These are phyloP conservation scores for Epichloe bromicola DNA, from an alignment of 2,329 filamentous ascomycete species.

Conservation along the genomic window DNA sequence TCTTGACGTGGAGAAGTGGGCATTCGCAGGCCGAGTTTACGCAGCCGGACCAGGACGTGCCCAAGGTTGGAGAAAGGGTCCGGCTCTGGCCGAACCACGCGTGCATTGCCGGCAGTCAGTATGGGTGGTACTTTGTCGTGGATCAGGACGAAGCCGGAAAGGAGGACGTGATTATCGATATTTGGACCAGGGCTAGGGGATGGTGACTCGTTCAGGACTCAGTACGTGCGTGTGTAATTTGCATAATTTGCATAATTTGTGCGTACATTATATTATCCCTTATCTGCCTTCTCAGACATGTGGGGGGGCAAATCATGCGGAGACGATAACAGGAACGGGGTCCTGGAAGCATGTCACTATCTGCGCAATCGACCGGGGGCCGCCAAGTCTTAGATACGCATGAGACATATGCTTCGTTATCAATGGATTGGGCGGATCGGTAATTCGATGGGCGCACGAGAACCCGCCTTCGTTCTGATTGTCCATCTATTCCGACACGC, in stretches of 20 bases:
- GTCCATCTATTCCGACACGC: too few relatives aligned
- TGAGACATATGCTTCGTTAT: too few relatives aligned
- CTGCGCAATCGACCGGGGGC: too few relatives aligned
- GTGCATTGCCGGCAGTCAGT: conserved; percentile 60
- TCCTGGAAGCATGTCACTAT: too few relatives aligned
- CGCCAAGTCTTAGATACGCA: too few relatives aligned
- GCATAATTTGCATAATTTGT: too few relatives aligned
- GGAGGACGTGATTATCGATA: conserved; percentile 54
- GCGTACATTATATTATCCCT: too few relatives aligned
- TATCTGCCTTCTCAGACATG: too few relatives aligned
- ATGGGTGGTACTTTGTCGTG: conserved; percentile 61
- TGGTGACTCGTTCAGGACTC: conserved; percentile 9
- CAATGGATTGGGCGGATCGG: not conserved
- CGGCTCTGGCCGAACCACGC: conserved; percentile 71
- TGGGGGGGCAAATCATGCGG: too few relatives aligned
- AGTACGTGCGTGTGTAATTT: too few relatives aligned
- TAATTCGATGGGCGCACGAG: not conserved
- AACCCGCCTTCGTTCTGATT: too few relatives aligned
- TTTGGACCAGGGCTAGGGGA: conserved; percentile 39
- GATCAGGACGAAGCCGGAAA: conserved; percentile 43
- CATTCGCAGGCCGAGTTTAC: conserved; percentile 16
- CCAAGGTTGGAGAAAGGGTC: conserved; percentile 51
- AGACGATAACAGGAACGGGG: too few relatives aligned
- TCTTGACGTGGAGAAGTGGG: conserved; percentile 42
- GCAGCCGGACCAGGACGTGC: conserved; percentile 17